A percentile compares a stretch with the other conserved stretches of the same genome.
These are phyloP conservation scores for Exophiala sideris DNA, from an alignment of 2,329 filamentous ascomycete species.

Conservation along the genomic window DNA sequence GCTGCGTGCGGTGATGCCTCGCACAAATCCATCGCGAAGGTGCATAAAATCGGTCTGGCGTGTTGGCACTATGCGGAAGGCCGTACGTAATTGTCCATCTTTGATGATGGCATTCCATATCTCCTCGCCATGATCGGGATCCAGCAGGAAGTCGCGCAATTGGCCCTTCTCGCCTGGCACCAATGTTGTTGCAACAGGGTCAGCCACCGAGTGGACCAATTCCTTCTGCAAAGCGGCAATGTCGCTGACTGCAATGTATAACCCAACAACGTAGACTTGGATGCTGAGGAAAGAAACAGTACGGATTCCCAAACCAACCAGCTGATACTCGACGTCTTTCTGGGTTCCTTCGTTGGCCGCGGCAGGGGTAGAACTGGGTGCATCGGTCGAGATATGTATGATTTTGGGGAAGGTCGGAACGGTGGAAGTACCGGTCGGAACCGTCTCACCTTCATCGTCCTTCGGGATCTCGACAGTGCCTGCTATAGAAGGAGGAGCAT, in stretches of 20 bases:
- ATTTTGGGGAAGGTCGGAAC: constrained; percentile 75
- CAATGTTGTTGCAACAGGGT: constrained; percentile 69
- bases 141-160: constrained; percentile 66
- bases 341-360: constrained; percentile 38
- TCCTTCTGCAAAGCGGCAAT: constrained; percentile 75
- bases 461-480: constrained; percentile 34
- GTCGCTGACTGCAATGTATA: constrained; percentile 83
- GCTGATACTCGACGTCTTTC: constrained; percentile 69
- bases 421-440: constrained; percentile 76
- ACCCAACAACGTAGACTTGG: constrained; percentile 90
- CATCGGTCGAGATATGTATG: constrained; percentile 57
- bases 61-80: constrained; percentile 82
- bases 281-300: constrained; percentile 87
- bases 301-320: constrained; percentile 82
- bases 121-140: constrained; percentile 64
- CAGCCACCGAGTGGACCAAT: constrained; percentile 66
- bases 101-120: constrained; percentile 72
- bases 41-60: constrained; percentile 93
- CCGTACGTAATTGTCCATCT: constrained; percentile 66
- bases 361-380: constrained; percentile 37
- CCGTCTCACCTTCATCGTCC: constrained; percentile 65
- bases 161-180: constrained; percentile 76
- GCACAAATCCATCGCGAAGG: constrained; percentile 84
- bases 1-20: constrained; percentile 73
- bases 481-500: constrained; percentile 40